Conservation (phyloP, 2,329 filamentous ascomycete species). For the Fusarium tjaetaba region DNA sequence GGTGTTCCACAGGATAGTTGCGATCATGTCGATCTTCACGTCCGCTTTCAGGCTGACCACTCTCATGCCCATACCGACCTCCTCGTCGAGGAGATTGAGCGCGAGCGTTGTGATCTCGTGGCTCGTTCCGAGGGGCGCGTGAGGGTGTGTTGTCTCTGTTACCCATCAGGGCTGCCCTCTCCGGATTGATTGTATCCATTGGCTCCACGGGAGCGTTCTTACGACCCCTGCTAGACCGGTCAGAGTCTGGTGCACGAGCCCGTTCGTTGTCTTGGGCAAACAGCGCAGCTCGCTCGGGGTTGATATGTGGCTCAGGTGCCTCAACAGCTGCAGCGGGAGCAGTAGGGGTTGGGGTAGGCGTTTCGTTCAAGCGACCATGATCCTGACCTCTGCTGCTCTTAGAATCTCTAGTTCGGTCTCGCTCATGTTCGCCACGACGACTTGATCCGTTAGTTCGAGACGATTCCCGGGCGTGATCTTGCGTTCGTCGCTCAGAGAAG, state of each 20-base stretch:
- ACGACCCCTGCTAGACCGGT: conserved; percentile 45
- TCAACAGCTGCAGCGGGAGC: conserved; percentile 37
- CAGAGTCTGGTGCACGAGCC: conserved; percentile 44
- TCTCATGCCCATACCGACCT: conserved; percentile 47
- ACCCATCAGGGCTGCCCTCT: conserved; percentile 57
- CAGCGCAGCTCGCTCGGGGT: conserved; percentile 64
- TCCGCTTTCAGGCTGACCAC: conserved; percentile 46
- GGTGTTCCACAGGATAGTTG: conserved; percentile 50
- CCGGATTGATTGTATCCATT: conserved; percentile 58
- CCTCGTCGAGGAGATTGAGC: conserved; percentile 61
- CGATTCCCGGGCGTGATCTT: conserved; percentile 48
- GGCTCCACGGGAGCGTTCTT: conserved; percentile 44
- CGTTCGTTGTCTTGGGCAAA: conserved; percentile 52
- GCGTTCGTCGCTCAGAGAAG: conserved; percentile 54
- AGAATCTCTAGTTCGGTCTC: conserved; percentile 51
- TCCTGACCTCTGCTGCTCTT: conserved; percentile 44
- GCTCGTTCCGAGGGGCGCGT: conserved; percentile 56
- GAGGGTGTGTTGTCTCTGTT: conserved; percentile 51
- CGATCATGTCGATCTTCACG: conserved; percentile 61
- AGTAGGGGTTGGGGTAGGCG: conserved; percentile 43
- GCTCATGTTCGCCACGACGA: conserved; percentile 54
- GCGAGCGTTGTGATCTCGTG: conserved; percentile 53
- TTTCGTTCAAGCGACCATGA: conserved; percentile 44
- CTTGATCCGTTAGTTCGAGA: conserved; percentile 47
- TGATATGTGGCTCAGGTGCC: conserved; percentile 59